Evolutionary conservation across 257 asterid genomes (phyloP), one percentile per base, ranked within the genome.

Genomic region (Solanum okadae): DNA sequence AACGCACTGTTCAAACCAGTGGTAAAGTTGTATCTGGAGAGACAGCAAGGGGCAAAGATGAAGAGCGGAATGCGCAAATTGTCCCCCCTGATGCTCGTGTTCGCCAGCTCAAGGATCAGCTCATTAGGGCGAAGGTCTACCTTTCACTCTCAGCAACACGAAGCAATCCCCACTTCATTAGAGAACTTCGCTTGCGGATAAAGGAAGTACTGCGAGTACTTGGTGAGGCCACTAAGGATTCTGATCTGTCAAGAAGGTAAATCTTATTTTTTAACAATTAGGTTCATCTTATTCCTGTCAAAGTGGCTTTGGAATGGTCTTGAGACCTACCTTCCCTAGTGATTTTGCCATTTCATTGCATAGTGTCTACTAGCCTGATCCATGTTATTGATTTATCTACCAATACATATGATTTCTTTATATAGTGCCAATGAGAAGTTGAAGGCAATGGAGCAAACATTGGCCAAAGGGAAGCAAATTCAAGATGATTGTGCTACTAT

Each of bases 101-200:
- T 86, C 94, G 94, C 76, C 97, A 93, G 91, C 95, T 96, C 59
- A 95, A 94, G 91, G 98, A 96, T 89, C 98, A 92, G 85, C 95
- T 96, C 70, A 90, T 96, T 86, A 91, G 89, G 85, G 99, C 90
- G 84, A 93, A 86, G 90, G 95, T 96, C 88, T 96, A 93, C 90
- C 98, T 95, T 84, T 92, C 99, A 87, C 98, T 96, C 82, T 90
- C 98, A 22, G 95, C 92, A 4, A 94, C 98, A 86, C 93, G 94
- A 89, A 94, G 88, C 88, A 93, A 95, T 90, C 93, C 96, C 70
- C 97, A 90, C 93, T 95, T 94, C 87, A 88, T 92, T 22, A 93
- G 97, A 93, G 99, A 96, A 91, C 97, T 96, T 68, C 95, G 98
- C 8, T 90, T 93, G 93, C 98, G 96, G 33, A 93, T 95, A 89